Conservation (phyloP, 177 flowering plant genomes). For the Vitis hybrid region DNA sequence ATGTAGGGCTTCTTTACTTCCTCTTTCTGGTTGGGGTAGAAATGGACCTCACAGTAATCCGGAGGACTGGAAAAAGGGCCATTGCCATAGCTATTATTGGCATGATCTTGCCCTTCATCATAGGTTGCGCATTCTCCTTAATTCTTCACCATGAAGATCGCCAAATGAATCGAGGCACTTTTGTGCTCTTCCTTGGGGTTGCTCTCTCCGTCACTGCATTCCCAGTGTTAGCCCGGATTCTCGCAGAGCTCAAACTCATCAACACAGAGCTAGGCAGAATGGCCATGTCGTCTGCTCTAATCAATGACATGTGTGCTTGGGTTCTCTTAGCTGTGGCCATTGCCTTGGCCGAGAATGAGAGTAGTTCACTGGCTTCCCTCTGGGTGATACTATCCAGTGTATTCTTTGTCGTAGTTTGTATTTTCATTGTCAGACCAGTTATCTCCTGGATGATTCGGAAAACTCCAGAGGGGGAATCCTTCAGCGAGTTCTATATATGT, state of each 20-base stretch:
- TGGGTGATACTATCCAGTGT: slow-evolving; percentile 37
- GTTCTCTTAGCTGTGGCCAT: slow-evolving; percentile 53
- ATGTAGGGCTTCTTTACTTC: slow-evolving; percentile 46
- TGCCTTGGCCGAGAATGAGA: slow-evolving; percentile 37
- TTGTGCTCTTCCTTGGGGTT: slow-evolving; percentile 53
- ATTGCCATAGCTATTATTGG: slow-evolving; percentile 42
- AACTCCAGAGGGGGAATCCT: slow-evolving; percentile 43
- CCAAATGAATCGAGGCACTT: slow-evolving; percentile 22
- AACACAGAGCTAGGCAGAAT: slow-evolving; percentile 54
- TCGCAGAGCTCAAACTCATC: slow-evolving; percentile 56
- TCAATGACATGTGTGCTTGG: slow-evolving; percentile 60
- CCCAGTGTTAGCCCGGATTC: slow-evolving; percentile 56
- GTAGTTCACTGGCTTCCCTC: slow-evolving; percentile 16
- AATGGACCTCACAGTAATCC: slow-evolving; percentile 42
- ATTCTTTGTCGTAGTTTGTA: slow-evolving; percentile 31
- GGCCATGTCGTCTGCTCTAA: slow-evolving; percentile 54
- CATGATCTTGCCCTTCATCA: slow-evolving; percentile 41
- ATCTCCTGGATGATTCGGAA: slow-evolving; percentile 31
- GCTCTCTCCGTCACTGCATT: slow-evolving; percentile 62
- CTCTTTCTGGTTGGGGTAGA: slow-evolving; percentile 53
- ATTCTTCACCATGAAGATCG: not conserved
- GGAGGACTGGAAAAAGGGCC: slow-evolving; percentile 34
- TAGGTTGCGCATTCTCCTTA: slow-evolving; percentile 36
- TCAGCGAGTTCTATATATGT: slow-evolving; percentile 45
- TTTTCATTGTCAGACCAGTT: slow-evolving; percentile 33